Evolutionary conservation across 2,329 filamentous ascomycete species (phyloP), one percentile per base, ranked within the genome.

Genomic region (Xylariomycetidae sp.): DNA sequence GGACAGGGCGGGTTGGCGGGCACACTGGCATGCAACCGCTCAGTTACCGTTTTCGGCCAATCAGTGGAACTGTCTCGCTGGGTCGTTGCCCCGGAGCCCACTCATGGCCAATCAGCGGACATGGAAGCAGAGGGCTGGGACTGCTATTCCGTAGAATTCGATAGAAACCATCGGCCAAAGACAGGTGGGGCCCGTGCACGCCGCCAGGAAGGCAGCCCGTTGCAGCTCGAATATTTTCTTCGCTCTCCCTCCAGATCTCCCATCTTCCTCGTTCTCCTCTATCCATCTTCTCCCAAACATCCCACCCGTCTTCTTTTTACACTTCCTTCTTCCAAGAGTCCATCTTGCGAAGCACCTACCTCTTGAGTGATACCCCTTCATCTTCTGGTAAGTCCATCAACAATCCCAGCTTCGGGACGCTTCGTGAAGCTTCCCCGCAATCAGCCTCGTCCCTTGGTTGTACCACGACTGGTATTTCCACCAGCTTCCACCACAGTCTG

Each of bases 81-180:
- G n/a, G 10, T 19, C 29, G 50, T 47, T 49, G 48, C 42, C 39
- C 38, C 43, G 45, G 42, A 41, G 30, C 27, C 27, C 5, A 7
- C 3, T 5, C 5, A 25, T 5, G 19, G 15, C 50, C 49, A 54
- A 52, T 52, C 39, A 50, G 14, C 34, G 25, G 19, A 25, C 40
- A 27, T 10, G 18, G 19, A 26, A 19, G 22, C 27, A 31, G 34
- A 29, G 38, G 38, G 37, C 37, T 40, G 45, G 34, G 15, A 18
- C 34, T 48, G 42, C 45, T 36, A 42, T 40, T 44, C 44, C 50
- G 47, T 54, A 47, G 50, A 54, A 54, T 54, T 54, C 49, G 35
- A 54, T 54, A 54, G 50, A 54, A 54, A 52, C 50, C 34, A 38
- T 32, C 37, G 29, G 30, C 22, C 29, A 26, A 22, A 28, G 29